A percentile compares a stretch with the other conserved stretches of the same genome.
Evolutionary conservation across 805 yeast genomes (phyloP).

Genomic region (Diddensiella caesifluorescens): DNA sequence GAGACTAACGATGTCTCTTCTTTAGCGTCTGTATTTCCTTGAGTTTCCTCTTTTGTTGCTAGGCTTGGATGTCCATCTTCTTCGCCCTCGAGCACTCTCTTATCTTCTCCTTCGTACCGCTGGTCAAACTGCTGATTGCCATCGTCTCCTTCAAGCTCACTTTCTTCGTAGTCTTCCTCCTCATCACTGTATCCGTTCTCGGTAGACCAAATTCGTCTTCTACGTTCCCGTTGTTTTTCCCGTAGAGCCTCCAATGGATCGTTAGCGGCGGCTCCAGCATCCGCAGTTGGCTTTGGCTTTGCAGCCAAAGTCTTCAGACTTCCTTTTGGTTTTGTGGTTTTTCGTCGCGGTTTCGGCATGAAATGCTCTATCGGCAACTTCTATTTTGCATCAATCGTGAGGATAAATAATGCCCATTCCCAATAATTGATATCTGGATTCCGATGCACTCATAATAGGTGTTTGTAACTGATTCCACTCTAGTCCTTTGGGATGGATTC

Average conservation of each 20-base stretch:
- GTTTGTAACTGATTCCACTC: no score
- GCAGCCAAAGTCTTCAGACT: not conserved
- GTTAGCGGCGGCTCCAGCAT: slow-evolving; percentile 1
- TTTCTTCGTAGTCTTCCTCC: not conserved
- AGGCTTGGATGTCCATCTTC: not conserved
- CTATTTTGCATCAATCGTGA: no score
- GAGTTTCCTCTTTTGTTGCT: not conserved
- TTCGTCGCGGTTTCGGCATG: slow-evolving; percentile 12
- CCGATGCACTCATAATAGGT: no score
- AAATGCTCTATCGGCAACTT: not conserved
- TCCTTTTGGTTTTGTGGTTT: slow-evolving; percentile 7
- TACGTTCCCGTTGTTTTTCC: slow-evolving; percentile 7
- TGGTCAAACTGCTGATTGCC: not conserved
- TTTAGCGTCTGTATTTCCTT: slow-evolving; percentile 2
- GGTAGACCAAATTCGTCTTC: slow-evolving; percentile 4
- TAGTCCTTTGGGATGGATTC: no score
- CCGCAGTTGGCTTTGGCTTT: not conserved
- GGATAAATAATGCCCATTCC: no score
- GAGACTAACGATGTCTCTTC: no score
- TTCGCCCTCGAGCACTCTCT: not conserved
- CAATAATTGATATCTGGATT: no score
- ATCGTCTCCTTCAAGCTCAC: not conserved
- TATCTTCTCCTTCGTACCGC: not conserved
- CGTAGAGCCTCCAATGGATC: not conserved
- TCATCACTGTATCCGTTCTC: not conserved